These are phyloP conservation scores for Microcos paniculata DNA, from an alignment of 345 rosid species.

Conservation along the genomic window DNA sequence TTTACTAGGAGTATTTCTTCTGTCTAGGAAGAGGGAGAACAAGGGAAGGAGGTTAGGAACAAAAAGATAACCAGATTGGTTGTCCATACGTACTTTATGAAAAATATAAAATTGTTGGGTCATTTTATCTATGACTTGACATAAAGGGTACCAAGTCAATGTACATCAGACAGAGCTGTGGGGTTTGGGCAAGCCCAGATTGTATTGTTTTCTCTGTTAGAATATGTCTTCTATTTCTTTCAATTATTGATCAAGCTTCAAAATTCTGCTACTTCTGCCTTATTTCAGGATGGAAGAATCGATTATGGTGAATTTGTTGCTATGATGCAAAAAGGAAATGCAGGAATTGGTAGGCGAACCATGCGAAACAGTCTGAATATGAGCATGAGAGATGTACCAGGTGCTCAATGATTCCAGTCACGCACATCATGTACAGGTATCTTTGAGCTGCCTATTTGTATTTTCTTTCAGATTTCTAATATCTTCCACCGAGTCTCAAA, in stretches of 20 bases:
- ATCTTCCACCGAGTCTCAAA: not conserved
- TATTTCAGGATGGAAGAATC: conserved; percentile 84
- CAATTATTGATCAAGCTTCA: not conserved
- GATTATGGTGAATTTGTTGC: conserved; percentile 98
- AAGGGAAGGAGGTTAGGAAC: not conserved
- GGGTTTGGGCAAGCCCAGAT: not conserved
- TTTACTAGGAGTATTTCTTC: not conserved
- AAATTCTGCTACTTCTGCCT: conserved; percentile 6
- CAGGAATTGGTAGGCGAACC: conserved; percentile 95
- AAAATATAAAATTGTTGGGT: not conserved
- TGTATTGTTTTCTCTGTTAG: not conserved
- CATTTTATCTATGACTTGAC: not conserved
- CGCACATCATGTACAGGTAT: conserved; percentile 32
- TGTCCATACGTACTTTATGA: not conserved
- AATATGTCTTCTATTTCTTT: not conserved
- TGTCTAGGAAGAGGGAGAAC: not conserved
- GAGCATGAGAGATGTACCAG: conserved; percentile 84
- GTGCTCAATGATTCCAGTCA: conserved; percentile 31
- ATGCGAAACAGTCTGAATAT: conserved; percentile 92
- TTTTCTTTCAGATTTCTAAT: not conserved
- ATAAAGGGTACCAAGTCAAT: not conserved
- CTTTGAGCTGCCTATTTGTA: not conserved
- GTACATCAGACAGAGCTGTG: not conserved
- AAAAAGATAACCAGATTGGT: not conserved
- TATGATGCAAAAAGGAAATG: conserved; percentile 98